These are phyloP conservation scores for Chalaropsis thielavioides DNA, from an alignment of 2,329 filamentous ascomycete genomes.

Conservation along the genomic window DNA sequence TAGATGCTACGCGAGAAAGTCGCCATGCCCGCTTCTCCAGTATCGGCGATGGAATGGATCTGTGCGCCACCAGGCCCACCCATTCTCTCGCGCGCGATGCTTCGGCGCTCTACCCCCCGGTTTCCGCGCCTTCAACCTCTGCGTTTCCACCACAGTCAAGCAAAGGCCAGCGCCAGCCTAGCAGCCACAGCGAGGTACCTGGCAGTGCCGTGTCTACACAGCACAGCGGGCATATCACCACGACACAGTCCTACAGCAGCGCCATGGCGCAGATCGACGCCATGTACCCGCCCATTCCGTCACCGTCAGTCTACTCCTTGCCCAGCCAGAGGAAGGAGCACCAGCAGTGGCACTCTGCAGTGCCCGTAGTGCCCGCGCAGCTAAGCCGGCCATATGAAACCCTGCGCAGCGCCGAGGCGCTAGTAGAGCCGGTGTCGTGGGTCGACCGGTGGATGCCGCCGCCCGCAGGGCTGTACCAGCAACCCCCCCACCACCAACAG, in stretches of 20 bases:
- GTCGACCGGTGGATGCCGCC: constrained; percentile 17
- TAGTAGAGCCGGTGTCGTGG: constrained; percentile 14
- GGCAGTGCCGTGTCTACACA: background rate
- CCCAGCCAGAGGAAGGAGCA: background rate
- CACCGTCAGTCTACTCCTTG: constrained; percentile 13
- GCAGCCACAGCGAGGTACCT: background rate
- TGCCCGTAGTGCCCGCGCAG: background rate
- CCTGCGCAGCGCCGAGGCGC: constrained; percentile 12
- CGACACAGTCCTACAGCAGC: background rate
- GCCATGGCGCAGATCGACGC: constrained; percentile 12
- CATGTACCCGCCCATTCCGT: constrained; percentile 14
- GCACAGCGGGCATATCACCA: background rate
- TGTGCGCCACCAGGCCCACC: background rate
- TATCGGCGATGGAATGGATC: background rate
- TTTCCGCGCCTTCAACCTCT: background rate
- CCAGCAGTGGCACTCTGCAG: background rate
- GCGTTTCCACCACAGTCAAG: background rate
- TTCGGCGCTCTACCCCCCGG: background rate
- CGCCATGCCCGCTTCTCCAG: background rate
- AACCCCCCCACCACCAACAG: background rate
- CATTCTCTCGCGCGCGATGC: constrained; percentile 1
- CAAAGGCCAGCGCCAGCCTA: background rate
- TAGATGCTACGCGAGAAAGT: background rate
- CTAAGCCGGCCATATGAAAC: constrained; percentile 10
- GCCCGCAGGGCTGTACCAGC: background rate